A percentile compares a stretch with the other conserved stretches of the same genome.
Conservation (phyloP, 2,329 filamentous ascomycete species). For the Mycosphaerella sp. region DNA sequence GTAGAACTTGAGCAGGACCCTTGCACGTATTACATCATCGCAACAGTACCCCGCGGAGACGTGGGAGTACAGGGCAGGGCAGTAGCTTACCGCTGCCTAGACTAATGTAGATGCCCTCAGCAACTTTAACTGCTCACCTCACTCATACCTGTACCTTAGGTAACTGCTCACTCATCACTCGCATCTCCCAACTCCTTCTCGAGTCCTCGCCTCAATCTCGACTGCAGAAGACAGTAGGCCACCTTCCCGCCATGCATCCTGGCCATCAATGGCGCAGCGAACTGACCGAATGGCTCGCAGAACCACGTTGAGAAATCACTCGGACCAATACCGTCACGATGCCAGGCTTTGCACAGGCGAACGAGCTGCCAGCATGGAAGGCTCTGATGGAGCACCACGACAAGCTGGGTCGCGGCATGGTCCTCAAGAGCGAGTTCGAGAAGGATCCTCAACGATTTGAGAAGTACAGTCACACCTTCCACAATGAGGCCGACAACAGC, state of each 20-base stretch:
- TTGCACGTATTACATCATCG: too few relatives aligned
- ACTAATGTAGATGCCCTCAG: not conserved
- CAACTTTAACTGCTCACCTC: not conserved
- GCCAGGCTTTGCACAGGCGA: constrained; percentile 71
- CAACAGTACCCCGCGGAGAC: too few relatives aligned
- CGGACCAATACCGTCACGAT: constrained; percentile 32
- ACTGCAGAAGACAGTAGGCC: not conserved
- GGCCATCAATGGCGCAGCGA: not conserved
- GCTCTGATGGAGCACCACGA: constrained; percentile 87
- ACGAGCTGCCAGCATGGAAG: constrained; percentile 74
- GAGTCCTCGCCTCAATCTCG: not conserved
- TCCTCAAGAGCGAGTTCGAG: constrained; percentile 88
- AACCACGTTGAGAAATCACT: not conserved
- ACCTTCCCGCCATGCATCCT: not conserved
- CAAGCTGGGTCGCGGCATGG: constrained; percentile 76
- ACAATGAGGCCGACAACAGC: constrained; percentile 66
- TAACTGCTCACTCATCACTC: not conserved
- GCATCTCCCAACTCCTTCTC: not conserved
- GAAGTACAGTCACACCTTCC: constrained; percentile 83
- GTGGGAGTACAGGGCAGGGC: too few relatives aligned
- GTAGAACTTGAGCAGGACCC: too few relatives aligned
- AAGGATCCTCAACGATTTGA: constrained; percentile 81
- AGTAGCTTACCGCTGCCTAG: not conserved
- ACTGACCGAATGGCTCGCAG: not conserved
- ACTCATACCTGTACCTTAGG: not conserved